These are phyloP conservation scores for Avena sativa DNA, from an alignment of 176 grass and related monocot genomes.

Conservation along the genomic window DNA sequence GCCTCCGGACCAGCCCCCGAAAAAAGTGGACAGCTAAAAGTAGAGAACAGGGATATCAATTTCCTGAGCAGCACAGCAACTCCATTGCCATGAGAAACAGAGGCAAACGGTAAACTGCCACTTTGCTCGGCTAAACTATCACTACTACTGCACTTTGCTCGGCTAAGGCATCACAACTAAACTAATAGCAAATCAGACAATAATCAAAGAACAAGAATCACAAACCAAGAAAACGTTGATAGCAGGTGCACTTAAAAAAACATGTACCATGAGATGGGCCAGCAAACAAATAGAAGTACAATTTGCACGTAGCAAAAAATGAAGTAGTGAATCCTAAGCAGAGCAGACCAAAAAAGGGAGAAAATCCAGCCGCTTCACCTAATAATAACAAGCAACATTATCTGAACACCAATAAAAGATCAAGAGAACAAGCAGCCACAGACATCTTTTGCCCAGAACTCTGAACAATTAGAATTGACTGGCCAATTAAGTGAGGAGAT, in stretches of 20 bases:
- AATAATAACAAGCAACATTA: background rate
- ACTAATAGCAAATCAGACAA: background rate
- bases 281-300: background rate
- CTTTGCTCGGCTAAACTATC: slow-evolving; percentile 24
- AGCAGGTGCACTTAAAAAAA: background rate
- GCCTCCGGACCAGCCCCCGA: background rate
- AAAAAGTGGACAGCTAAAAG: background rate
- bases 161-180: background rate
- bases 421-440: background rate
- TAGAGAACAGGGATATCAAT: slow-evolving; percentile 9
- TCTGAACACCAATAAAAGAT: background rate
- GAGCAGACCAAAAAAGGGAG: background rate
- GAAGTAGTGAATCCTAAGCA: background rate
- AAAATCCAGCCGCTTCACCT: background rate
- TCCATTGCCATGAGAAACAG: slow-evolving; percentile 20
- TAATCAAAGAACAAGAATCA: background rate
- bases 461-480: background rate
- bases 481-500: background rate
- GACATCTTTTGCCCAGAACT: background rate
- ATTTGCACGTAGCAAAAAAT: background rate
- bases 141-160: slow-evolving; percentile 11
- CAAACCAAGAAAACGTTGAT: background rate
- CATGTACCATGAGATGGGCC: background rate
- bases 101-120: slow-evolving; percentile 49
- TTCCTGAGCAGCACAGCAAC: slow-evolving; percentile 41